These are phyloP conservation scores for Pseudocohnilembus persalinus DNA, from an alignment of 169 alveolate genomes.

Conservation along the genomic window DNA sequence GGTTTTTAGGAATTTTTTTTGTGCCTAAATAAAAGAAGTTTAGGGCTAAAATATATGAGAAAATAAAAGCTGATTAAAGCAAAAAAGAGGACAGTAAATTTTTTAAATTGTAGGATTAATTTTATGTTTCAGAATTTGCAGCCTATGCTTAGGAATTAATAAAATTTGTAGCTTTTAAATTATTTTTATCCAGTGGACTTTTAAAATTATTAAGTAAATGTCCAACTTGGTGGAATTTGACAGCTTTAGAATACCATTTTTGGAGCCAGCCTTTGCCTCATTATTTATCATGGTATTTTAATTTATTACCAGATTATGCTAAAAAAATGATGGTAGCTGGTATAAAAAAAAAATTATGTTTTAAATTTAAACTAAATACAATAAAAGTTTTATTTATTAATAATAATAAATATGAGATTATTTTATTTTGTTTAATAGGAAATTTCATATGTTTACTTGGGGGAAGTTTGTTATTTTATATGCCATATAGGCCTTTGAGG, in stretches of 20 bases:
- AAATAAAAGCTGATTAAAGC: neutral
- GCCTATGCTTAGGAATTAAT: constrained; percentile 40
- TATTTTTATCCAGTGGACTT: constrained; percentile 57
- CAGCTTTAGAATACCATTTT: constrained; percentile 74
- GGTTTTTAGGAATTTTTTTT: neutral
- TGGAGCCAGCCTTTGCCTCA: constrained; percentile 71
- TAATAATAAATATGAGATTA: no score
- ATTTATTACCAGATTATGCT: constrained; percentile 48
- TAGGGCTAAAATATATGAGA: neutral
- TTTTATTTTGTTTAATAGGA: no score
- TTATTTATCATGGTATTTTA: constrained; percentile 60
- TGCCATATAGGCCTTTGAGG: constrained; percentile 60
- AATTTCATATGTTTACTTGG: constrained; percentile 18
- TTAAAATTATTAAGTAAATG: constrained; percentile 57
- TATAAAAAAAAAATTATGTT: constrained; percentile 25
- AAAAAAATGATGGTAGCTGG: constrained; percentile 42
- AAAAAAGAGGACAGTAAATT: neutral
- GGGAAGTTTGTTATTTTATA: constrained; percentile 53
- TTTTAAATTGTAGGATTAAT: neutral
- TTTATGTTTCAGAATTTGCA: neutral
- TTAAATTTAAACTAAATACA: neutral
- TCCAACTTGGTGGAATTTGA: constrained; percentile 78
- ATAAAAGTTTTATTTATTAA: no score
- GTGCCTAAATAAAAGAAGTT: no score
- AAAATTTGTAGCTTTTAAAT: constrained; percentile 56